Evolutionary conservation across 2,329 filamentous ascomycete genomes (phyloP).

Genomic region (Penicillium paneum): DNA sequence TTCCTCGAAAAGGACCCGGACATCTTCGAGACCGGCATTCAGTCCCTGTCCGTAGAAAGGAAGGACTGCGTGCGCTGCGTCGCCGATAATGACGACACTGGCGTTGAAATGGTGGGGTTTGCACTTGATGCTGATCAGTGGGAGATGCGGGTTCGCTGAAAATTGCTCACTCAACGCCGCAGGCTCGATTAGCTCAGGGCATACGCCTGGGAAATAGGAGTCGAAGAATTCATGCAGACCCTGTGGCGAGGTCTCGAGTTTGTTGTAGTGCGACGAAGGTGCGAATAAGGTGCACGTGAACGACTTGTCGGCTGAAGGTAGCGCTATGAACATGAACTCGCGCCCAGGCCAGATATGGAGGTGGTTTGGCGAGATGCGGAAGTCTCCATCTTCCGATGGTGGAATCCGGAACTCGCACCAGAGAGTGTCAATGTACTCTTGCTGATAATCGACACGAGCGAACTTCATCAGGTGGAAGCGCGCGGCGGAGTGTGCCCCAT

Average conservation of each 20-base stretch:
- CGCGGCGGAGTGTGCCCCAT: constrained; percentile 89
- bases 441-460: constrained; percentile 81
- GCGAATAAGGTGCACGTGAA: constrained; percentile 96
- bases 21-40: constrained; percentile 94
- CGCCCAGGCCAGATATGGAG: constrained; percentile 96
- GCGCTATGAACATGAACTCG: constrained; percentile 97
- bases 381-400: constrained; percentile 54
- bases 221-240: constrained; percentile 83
- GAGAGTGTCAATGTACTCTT: constrained; percentile 91
- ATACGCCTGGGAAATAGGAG: constrained; percentile 78
- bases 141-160: constrained; percentile 77
- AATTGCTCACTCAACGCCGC: constrained; percentile 72
- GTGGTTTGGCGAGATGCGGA: constrained; percentile 84
- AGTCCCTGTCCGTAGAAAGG: constrained; percentile 98
- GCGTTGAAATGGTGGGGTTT: constrained; percentile 76
- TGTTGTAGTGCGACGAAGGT: constrained; percentile 64
- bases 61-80: constrained; percentile 96
- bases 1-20: constrained; percentile 78
- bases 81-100: constrained; percentile 80
- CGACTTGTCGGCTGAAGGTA: constrained; percentile 80
- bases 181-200: constrained; percentile 57
- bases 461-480: constrained; percentile 97
- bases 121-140: constrained; percentile 91
- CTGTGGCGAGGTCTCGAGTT: constrained; percentile 62
- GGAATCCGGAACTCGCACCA: constrained; percentile 95